Evolutionary conservation across 495 filamentous ascomycete species (phyloP).

Genomic region (Aspergillus avenaceus): DNA sequence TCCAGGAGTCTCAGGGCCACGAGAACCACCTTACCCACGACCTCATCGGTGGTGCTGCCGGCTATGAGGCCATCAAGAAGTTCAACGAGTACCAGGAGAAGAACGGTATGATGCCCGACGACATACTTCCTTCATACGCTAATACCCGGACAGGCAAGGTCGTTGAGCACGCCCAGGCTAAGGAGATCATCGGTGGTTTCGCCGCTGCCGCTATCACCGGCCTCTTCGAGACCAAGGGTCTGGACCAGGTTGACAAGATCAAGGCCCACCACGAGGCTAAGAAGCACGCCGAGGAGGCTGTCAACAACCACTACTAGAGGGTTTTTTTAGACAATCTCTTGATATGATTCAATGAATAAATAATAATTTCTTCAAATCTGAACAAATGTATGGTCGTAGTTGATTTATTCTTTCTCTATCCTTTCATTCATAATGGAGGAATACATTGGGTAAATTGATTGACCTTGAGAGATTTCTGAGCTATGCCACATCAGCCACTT

Average conservation of each 20-base stretch:
- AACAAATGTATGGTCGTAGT: no score
- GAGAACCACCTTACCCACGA: constrained; percentile 58
- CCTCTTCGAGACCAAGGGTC: constrained; percentile 67
- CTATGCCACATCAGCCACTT: no score
- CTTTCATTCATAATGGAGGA: no score
- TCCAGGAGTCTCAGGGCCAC: constrained; percentile 33
- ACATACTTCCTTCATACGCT: neutral
- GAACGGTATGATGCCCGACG: constrained; percentile 46
- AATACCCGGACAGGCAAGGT: constrained; percentile 47
- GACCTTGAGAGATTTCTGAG: no score
- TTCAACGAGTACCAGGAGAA: constrained; percentile 62
- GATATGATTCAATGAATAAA: no score
- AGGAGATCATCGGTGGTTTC: constrained; percentile 66
- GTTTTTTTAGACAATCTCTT: no score
- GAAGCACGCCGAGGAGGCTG: constrained; percentile 50
- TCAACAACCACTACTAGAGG: no score
- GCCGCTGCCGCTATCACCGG: constrained; percentile 70
- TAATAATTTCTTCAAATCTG: no score
- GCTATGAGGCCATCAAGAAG: constrained; percentile 68
- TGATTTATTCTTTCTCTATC: no score
- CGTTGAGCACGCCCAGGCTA: constrained; percentile 61
- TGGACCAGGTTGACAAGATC: constrained; percentile 64
- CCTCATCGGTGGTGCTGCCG: constrained; percentile 64
- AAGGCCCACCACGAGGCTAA: constrained; percentile 61
- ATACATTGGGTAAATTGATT: no score